A percentile compares a stretch with the other conserved stretches of the same genome.
Evolutionary conservation across 371 early-diverging fungal genomes (phyloP).

Genomic region (Lichtheimia hyalospora): DNA sequence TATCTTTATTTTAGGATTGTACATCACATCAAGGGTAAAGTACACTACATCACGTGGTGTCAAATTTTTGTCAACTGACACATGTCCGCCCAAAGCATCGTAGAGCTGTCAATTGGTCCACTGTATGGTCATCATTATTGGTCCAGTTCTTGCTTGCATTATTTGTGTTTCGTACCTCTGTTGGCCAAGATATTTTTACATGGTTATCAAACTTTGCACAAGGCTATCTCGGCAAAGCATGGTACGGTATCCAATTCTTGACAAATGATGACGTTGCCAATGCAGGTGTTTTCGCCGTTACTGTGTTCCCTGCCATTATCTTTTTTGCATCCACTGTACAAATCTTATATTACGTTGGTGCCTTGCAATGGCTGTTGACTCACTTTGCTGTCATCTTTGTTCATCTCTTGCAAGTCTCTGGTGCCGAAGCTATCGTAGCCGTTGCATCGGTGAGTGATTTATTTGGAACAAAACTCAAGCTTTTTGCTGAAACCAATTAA

Average conservation of each 20-base stretch:
- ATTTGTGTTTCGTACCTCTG: slow-evolving; percentile 74
- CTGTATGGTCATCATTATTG: slow-evolving; percentile 73
- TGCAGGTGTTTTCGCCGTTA: slow-evolving; percentile 58
- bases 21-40: slow-evolving; percentile 56
- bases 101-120: slow-evolving; percentile 71
- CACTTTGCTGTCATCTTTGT: slow-evolving; percentile 72
- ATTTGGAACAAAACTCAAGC: neutral
- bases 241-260: slow-evolving; percentile 67
- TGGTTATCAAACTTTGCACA: slow-evolving; percentile 72
- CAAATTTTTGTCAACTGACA: too few relatives aligned
- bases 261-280: slow-evolving; percentile 56
- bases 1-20: slow-evolving; percentile 51
- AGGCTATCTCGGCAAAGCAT: slow-evolving; percentile 67
- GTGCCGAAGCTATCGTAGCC: slow-evolving; percentile 88
- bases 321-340: slow-evolving; percentile 89
- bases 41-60: too few relatives aligned
- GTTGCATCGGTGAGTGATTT: slow-evolving; percentile 62
- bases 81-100: slow-evolving; percentile 42
- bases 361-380: slow-evolving; percentile 79
- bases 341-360: slow-evolving; percentile 83
- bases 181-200: slow-evolving; percentile 76
- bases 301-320: slow-evolving; percentile 84
- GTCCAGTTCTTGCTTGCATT: slow-evolving; percentile 82
- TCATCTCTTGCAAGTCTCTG: slow-evolving; percentile 75
- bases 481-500: neutral